Evolutionary conservation across 148 eudicot species (phyloP).

Genomic region (Suaeda aralocaspica): DNA sequence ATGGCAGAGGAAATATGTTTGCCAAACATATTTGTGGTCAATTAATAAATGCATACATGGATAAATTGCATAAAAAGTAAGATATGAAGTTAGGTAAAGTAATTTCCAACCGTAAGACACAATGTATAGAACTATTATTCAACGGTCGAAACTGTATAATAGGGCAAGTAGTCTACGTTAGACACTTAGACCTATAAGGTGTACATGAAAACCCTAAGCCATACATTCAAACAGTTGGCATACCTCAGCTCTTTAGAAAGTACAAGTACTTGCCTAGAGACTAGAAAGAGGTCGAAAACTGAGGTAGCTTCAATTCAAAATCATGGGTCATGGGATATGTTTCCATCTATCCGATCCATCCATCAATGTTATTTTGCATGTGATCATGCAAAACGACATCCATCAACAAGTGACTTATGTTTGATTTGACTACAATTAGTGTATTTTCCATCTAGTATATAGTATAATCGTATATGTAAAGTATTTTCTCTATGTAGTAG

Average conservation of each 20-base stretch:
- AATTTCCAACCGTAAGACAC: background rate
- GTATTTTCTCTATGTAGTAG: too few relatives aligned
- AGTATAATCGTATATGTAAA: too few relatives aligned
- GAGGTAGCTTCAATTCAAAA: slow-evolving; percentile 5
- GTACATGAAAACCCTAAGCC: slow-evolving; percentile 3
- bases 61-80: background rate
- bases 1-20: too few relatives aligned
- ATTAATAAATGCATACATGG: too few relatives aligned
- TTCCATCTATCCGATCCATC: slow-evolving; percentile 1
- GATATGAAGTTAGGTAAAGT: background rate
- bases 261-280: background rate
- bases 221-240: background rate
- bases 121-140: background rate
- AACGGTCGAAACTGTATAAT: slow-evolving; percentile 17
- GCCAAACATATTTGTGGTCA: too few relatives aligned
- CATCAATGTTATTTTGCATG: background rate
- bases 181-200: background rate
- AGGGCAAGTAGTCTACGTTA: background rate
- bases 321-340: background rate
- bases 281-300: background rate
- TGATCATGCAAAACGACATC: background rate
- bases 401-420: too few relatives aligned
- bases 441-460: too few relatives aligned
- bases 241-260: background rate
- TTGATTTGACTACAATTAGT: too few relatives aligned